A percentile compares a stretch with the other conserved stretches of the same genome.
Conservation (phyloP, 108 stramenopile species). For the Cylindrotheca closterium region DNA sequence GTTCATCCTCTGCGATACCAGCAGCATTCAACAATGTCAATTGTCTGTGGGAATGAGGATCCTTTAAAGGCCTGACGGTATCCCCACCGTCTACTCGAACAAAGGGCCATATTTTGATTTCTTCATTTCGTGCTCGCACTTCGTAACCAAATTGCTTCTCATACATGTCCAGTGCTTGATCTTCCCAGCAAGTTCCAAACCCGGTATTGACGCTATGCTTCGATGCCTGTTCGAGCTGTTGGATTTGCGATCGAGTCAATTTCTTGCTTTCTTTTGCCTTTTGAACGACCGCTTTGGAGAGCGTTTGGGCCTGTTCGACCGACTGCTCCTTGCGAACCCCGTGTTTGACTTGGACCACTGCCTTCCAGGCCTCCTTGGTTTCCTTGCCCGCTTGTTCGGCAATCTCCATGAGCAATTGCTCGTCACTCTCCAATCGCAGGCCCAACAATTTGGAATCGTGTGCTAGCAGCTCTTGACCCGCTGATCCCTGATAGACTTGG, state of each 20-base stretch:
- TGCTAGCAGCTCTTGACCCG: constrained; percentile 48
- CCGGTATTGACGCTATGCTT: constrained; percentile 56
- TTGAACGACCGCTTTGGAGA: constrained; percentile 30
- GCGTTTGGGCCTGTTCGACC: constrained; percentile 40
- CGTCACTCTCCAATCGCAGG: constrained; percentile 28
- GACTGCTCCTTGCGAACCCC: constrained; percentile 40
- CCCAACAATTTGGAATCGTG: constrained; percentile 58
- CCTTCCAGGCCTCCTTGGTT: constrained; percentile 40
- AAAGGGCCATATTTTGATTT: constrained; percentile 65
- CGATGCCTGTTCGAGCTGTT: constrained; percentile 42
- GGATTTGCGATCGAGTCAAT: constrained; percentile 38
- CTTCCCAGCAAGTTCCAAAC: constrained; percentile 70
- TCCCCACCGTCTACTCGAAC: constrained; percentile 7
- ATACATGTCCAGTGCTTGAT: constrained; percentile 69
- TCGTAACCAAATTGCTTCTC: constrained; percentile 57
- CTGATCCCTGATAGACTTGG: constrained; percentile 69
- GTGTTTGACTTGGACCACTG: constrained; percentile 37
- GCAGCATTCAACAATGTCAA: background rate
- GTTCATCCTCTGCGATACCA: too few relatives aligned
- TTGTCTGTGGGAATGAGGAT: background rate
- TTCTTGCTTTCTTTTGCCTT: constrained; percentile 37
- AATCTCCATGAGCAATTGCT: constrained; percentile 45
- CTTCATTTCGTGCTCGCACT: constrained; percentile 64
- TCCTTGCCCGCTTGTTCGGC: constrained; percentile 49
- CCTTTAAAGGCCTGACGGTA: background rate